phyloP scores from a whole-genome alignment of 2,329 filamentous ascomycete species.

The Xylaria sp. region DNA sequence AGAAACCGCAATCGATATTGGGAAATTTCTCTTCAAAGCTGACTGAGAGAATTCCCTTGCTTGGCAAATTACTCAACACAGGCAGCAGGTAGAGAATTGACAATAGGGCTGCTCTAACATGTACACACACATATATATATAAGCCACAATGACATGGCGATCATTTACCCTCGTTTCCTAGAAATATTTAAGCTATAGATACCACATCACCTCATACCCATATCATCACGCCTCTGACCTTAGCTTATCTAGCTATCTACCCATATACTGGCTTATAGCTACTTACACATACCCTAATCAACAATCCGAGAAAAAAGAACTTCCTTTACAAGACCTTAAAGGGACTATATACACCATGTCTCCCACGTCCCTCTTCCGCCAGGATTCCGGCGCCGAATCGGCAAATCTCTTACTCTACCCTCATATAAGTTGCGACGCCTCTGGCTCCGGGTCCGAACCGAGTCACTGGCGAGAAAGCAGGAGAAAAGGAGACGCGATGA shows the following conservation, averaged over 20 bases:
- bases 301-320: not conserved
- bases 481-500: not conserved
- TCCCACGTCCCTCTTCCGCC: constrained; percentile 7
- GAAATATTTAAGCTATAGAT: not conserved
- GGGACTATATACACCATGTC: constrained; percentile 19
- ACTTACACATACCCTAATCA: not conserved
- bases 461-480: not conserved
- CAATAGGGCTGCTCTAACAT: not conserved
- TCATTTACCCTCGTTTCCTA: not conserved
- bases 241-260: too few species aligned
- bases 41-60: not conserved
- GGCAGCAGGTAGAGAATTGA: not conserved
- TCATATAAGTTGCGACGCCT: not conserved
- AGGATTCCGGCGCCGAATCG: not conserved
- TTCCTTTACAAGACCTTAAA: not conserved
- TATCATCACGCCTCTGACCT: not conserved
- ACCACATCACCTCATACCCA: not conserved
- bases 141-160: constrained; percentile 7
- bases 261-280: not conserved
- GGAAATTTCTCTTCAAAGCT: constrained; percentile 7
- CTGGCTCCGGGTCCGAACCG: not conserved
- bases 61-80: too few species aligned
- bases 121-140: constrained; percentile 26
- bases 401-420: not conserved
- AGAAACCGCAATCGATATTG: constrained; percentile 1